Evolutionary conservation across 306 rosid genomes (phyloP).

Genomic region (Lathyrus oleraceus): DNA sequence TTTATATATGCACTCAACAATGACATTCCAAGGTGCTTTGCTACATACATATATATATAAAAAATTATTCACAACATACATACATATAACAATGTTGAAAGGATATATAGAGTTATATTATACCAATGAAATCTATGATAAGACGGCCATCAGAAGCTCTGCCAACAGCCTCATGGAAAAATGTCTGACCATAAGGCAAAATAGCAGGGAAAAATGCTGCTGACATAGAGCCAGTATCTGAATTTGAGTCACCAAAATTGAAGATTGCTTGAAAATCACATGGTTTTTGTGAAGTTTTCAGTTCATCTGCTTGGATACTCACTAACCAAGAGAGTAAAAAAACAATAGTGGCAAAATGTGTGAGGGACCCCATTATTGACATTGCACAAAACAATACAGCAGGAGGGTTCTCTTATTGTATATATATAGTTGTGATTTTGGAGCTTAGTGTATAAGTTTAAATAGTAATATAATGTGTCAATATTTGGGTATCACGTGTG

Average conservation of each 20-base stretch:
- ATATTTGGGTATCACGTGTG: conserved; percentile 23
- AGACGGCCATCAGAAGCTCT: conserved; percentile 76
- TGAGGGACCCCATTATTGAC: conserved; percentile 40
- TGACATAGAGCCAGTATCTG: conserved; percentile 69
- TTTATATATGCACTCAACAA: conserved; percentile 62
- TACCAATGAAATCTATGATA: conserved; percentile 68
- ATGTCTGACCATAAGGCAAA: conserved; percentile 62
- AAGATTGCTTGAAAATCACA: conserved; percentile 64
- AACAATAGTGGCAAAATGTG: neutral
- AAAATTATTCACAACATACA: neutral
- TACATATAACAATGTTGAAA: neutral
- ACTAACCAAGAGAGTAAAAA: conserved; percentile 31
- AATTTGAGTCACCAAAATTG: conserved; percentile 77
- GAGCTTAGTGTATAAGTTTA: neutral
- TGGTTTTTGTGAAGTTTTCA: neutral
- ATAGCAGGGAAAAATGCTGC: conserved; percentile 57
- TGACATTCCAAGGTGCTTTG: conserved; percentile 54
- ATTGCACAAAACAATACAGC: neutral
- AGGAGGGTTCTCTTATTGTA: neutral
- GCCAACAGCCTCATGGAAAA: conserved; percentile 58
- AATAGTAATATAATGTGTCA: neutral
- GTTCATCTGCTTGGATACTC: conserved; percentile 36
- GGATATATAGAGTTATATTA: neutral
- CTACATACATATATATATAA: conserved; percentile 41
- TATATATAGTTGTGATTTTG: neutral